These are phyloP conservation scores for Drosera spatulata DNA, from an alignment of 179 eudicot species.

Conservation along the genomic window DNA sequence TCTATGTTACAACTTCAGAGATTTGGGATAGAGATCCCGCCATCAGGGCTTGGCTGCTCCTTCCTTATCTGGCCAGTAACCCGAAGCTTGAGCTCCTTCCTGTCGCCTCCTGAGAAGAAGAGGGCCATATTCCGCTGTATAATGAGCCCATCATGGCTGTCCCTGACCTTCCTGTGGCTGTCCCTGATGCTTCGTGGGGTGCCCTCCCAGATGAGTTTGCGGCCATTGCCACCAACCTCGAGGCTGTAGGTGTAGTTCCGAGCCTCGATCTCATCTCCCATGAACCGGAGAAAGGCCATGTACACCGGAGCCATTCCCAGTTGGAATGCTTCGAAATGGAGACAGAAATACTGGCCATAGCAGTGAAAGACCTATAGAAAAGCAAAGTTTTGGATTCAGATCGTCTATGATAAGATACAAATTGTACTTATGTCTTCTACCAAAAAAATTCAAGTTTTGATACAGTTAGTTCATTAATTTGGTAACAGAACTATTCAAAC, in stretches of 20 bases:
- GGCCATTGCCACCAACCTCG: slow-evolving; percentile 56
- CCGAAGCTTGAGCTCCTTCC: slow-evolving; percentile 34
- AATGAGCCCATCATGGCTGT: not conserved
- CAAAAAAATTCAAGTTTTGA: no score
- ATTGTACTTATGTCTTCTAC: no score
- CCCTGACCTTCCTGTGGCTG: slow-evolving; percentile 48
- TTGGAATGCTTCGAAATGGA: no score
- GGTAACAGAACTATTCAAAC: no score
- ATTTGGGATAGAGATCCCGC: slow-evolving; percentile 40
- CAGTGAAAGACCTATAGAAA: no score
- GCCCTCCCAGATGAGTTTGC: slow-evolving; percentile 48
- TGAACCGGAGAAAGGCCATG: slow-evolving; percentile 16
- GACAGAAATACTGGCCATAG: no score
- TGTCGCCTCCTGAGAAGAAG: no score
- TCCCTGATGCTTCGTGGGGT: slow-evolving; percentile 54
- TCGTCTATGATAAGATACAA: no score
- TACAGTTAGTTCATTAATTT: no score
- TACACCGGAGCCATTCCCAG: no score
- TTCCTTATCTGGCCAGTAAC: slow-evolving; percentile 57
- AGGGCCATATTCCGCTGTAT: no score
- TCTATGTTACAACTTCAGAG: slow-evolving; percentile 22
- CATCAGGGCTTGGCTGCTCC: slow-evolving; percentile 43
- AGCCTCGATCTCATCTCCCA: slow-evolving; percentile 53
- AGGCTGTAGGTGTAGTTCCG: slow-evolving; percentile 46
- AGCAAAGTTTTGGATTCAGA: no score